These are phyloP conservation scores for Capronia coronata DNA, from an alignment of 2,329 filamentous ascomycete species.

Conservation along the genomic window DNA sequence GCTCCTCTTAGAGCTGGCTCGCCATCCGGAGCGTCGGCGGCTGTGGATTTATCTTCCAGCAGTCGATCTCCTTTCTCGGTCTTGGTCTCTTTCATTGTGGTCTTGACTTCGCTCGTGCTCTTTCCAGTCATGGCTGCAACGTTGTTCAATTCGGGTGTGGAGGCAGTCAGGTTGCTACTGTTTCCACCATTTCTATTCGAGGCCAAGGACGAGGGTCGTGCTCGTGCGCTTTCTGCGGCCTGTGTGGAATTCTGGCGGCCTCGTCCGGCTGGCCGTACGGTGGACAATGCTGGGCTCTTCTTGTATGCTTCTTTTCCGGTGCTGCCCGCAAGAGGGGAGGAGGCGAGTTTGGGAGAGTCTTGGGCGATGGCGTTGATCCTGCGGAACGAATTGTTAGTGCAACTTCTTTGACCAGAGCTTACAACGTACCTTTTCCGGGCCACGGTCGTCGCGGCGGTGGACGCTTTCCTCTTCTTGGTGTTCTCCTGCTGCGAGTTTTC, in stretches of 20 bases:
- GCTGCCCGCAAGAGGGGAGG: constrained; percentile 67
- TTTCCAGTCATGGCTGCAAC: constrained; percentile 30
- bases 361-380: constrained; percentile 38
- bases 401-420: background rate
- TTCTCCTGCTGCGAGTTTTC: constrained; percentile 28
- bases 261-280: constrained; percentile 59
- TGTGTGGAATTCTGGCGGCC: constrained; percentile 69
- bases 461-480: constrained; percentile 30
- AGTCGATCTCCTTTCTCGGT: constrained; percentile 32
- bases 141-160: constrained; percentile 31
- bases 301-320: constrained; percentile 53
- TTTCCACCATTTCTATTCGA: constrained; percentile 55
- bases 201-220: constrained; percentile 47
- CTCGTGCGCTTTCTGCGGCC: constrained; percentile 37
- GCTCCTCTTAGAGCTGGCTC: constrained; percentile 32
- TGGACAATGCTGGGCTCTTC: constrained; percentile 56
- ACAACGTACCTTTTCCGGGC: constrained; percentile 67
- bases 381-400: background rate
- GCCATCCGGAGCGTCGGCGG: constrained; percentile 21
- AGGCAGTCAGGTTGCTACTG: constrained; percentile 44
- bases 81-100: constrained; percentile 46
- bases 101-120: constrained; percentile 46
- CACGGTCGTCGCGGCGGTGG: constrained; percentile 28
- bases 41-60: constrained; percentile 43
- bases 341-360: constrained; percentile 64